A percentile compares a stretch with the other conserved stretches of the same genome.
phyloP scores from a whole-genome alignment of 805 yeast genomes.

The Yamadazyma kitorensis region DNA sequence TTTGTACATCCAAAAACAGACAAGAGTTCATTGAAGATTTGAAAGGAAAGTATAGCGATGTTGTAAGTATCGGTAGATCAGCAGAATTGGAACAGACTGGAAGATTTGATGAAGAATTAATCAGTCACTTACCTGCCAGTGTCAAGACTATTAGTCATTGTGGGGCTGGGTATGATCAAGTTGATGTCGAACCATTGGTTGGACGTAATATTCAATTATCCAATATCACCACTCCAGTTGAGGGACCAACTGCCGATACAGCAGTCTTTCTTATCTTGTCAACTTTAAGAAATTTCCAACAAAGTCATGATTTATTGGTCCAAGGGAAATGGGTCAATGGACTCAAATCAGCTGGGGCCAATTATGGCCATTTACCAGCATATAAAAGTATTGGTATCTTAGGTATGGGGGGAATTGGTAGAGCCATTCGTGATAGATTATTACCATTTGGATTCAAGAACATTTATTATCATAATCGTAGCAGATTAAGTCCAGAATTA shows the following conservation, averaged over 20 bases:
- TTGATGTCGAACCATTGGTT: slow-evolving; percentile 54
- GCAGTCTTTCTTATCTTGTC: slow-evolving; percentile 62
- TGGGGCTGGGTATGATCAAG: slow-evolving; percentile 79
- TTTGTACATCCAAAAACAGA: slow-evolving; percentile 32
- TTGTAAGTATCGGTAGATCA: slow-evolving; percentile 49
- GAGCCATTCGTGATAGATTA: slow-evolving; percentile 70
- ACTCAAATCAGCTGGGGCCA: slow-evolving; percentile 46
- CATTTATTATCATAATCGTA: slow-evolving; percentile 72
- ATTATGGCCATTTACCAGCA: slow-evolving; percentile 71
- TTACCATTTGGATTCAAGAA: slow-evolving; percentile 73
- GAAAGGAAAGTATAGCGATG: slow-evolving; percentile 41
- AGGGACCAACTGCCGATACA: slow-evolving; percentile 69
- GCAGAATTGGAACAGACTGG: slow-evolving; percentile 54
- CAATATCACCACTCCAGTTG: slow-evolving; percentile 65
- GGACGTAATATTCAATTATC: slow-evolving; percentile 59
- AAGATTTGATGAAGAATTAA: slow-evolving; percentile 60
- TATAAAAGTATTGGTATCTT: slow-evolving; percentile 76
- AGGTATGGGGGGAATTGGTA: slow-evolving; percentile 91
- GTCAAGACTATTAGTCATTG: slow-evolving; percentile 55
- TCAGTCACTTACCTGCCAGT: slow-evolving; percentile 50
- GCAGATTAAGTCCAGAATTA: slow-evolving; percentile 52
- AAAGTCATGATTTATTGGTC: slow-evolving; percentile 51
- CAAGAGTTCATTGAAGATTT: slow-evolving; percentile 43
- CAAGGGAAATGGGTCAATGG: slow-evolving; percentile 59
- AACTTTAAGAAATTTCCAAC: slow-evolving; percentile 65